phyloP scores from a whole-genome alignment of 441 rosid genomes.

The Croton setiger region DNA sequence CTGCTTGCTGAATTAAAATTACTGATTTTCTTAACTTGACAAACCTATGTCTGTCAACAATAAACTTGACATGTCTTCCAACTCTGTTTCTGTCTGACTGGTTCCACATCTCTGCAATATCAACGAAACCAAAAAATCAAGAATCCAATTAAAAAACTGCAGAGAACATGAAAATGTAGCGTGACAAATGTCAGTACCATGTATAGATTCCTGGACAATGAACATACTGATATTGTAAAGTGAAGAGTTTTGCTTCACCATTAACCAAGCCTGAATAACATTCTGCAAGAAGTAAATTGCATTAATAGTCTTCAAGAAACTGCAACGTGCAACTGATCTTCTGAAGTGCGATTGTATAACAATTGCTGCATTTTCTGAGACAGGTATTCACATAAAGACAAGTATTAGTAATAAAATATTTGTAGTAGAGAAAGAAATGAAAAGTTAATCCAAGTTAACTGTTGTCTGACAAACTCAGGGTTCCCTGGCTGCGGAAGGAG shows the following conservation, averaged over 20 bases:
- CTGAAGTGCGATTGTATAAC: slow-evolving; percentile 64
- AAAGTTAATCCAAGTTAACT: background rate
- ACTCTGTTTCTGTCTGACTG: slow-evolving; percentile 31
- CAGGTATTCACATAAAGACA: slow-evolving; percentile 7
- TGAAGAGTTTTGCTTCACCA: slow-evolving; percentile 38
- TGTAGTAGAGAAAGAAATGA: background rate
- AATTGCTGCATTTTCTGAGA: slow-evolving; percentile 59
- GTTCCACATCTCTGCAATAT: slow-evolving; percentile 33
- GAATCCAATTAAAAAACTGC: background rate
- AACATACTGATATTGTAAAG: slow-evolving; percentile 21
- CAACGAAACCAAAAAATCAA: background rate
- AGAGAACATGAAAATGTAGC: slow-evolving; percentile 5
- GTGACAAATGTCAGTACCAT: slow-evolving; percentile 34
- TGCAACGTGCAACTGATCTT: slow-evolving; percentile 38
- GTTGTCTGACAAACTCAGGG: background rate
- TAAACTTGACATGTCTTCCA: slow-evolving; percentile 35
- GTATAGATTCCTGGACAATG: slow-evolving; percentile 27
- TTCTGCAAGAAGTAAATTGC: slow-evolving; percentile 53
- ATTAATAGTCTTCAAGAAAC: slow-evolving; percentile 45
- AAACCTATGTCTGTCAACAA: slow-evolving; percentile 53
- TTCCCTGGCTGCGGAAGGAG: background rate
- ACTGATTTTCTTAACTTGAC: slow-evolving; percentile 43
- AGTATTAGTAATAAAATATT: background rate
- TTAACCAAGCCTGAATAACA: slow-evolving; percentile 54
- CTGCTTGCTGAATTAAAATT: slow-evolving; percentile 54